These are phyloP conservation scores for Metschnikowia baotianmanensis DNA, from an alignment of 805 yeast species.

Conservation along the genomic window DNA sequence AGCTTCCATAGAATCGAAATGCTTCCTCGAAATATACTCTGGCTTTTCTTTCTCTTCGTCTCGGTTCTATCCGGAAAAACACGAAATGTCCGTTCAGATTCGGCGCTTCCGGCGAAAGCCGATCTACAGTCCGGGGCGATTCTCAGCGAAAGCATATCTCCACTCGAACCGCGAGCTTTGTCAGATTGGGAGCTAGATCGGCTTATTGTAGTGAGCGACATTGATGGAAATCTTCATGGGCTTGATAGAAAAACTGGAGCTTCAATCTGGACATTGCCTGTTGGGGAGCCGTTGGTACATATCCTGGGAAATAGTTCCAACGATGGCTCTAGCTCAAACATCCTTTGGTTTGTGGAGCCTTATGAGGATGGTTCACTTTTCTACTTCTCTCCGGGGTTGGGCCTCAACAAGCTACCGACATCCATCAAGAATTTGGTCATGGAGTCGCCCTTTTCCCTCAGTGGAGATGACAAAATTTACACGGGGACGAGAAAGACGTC, in stretches of 20 bases:
- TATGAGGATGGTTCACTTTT: conserved; percentile 78
- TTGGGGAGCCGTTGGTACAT: conserved; percentile 60
- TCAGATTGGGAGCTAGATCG: conserved; percentile 53
- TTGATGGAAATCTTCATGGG: conserved; percentile 87
- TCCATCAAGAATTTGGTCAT: conserved; percentile 72
- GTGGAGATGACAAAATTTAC: conserved; percentile 75
- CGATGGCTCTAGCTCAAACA: conserved; percentile 23
- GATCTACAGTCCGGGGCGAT: not conserved
- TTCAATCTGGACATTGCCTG: conserved; percentile 70
- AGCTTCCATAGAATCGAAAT: not conserved
- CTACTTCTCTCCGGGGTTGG: conserved; percentile 71
- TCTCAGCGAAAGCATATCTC: conserved; percentile 23
- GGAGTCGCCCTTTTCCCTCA: conserved; percentile 81
- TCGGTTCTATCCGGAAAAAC: conserved; percentile 1
- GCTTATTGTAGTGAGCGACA: conserved; percentile 67
- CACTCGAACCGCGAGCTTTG: conserved; percentile 39
- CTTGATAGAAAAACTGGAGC: conserved; percentile 73
- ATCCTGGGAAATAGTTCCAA: conserved; percentile 22
- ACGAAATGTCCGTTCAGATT: conserved; percentile 1
- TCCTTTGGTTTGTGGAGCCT: conserved; percentile 89
- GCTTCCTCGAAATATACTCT: too few relatives aligned
- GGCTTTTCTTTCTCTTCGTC: not conserved
- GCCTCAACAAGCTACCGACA: conserved; percentile 79
- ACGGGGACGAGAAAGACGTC: conserved; percentile 82
- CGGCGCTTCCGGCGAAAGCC: not conserved